Conservation (phyloP, 225 moss, liverwort and hornwort genomes). For the Takakia lepidozioides region DNA sequence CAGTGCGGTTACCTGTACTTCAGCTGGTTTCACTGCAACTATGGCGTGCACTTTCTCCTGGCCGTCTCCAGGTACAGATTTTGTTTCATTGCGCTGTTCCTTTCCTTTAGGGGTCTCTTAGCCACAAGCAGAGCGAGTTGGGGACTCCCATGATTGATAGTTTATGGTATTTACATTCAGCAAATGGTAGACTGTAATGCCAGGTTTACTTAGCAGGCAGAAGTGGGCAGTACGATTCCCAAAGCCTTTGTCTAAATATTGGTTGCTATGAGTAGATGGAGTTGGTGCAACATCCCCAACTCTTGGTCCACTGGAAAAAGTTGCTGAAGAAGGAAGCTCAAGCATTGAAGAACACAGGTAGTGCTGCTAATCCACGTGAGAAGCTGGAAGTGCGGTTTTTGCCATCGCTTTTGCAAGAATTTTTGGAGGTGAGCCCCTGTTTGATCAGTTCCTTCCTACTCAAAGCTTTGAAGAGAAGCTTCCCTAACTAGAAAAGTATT, state of each 20-base stretch:
- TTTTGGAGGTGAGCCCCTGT: conserved; percentile 29
- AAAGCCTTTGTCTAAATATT: too few species aligned
- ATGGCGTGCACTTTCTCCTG: conserved; percentile 85
- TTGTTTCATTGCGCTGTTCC: too few species aligned
- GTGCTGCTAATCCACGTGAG: conserved; percentile 40
- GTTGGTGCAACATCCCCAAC: conserved; percentile 69
- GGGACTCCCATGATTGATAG: too few species aligned
- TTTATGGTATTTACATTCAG: too few species aligned
- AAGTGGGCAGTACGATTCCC: too few species aligned
- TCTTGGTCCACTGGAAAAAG: conserved; percentile 73
- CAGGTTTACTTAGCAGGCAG: too few species aligned
- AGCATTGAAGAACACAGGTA: conserved; percentile 48
- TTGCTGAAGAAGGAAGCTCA: conserved; percentile 74
- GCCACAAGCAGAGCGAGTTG: too few species aligned
- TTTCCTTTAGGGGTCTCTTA: too few species aligned
- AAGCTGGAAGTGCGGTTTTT: conserved; percentile 88
- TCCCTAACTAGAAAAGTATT: too few species aligned
- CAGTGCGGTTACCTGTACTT: conserved; percentile 76
- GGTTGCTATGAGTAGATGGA: conserved; percentile 75
- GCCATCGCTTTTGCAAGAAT: conserved; percentile 76
- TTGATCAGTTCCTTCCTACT: too few species aligned
- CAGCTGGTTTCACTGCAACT: conserved; percentile 77
- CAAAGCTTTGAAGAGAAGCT: too few species aligned
- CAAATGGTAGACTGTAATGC: too few species aligned
- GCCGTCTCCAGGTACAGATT: conserved; percentile 51